Conservation (phyloP, 257 asterid genomes). For the Coffea canephora region DNA sequence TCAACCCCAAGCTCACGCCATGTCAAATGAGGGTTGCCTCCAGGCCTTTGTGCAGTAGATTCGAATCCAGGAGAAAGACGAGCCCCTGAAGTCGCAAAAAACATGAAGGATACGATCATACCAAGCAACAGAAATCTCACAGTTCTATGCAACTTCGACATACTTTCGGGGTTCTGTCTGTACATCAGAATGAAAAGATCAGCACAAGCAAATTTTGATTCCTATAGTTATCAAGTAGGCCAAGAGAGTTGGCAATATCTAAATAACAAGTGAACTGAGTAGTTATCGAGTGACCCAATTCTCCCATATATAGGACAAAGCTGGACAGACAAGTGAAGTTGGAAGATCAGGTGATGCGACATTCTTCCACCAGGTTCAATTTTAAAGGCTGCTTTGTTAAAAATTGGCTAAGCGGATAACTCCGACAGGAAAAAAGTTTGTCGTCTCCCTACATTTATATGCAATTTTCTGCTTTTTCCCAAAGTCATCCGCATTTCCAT, state of each 20-base stretch:
- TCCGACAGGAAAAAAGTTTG: constrained; percentile 17
- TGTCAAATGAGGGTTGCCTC: neutral
- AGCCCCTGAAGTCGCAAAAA: neutral
- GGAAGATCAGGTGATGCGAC: constrained; percentile 20
- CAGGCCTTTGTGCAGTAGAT: neutral
- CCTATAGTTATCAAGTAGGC: neutral
- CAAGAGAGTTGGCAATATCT: neutral
- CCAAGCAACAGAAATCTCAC: constrained; percentile 12
- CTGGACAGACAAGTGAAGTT: constrained; percentile 13
- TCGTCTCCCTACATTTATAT: constrained; percentile 9
- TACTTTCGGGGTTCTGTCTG: neutral
- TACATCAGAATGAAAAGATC: neutral
- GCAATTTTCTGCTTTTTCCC: constrained; percentile 9
- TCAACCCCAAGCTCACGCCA: constrained; percentile 34
- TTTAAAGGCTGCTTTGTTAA: neutral
- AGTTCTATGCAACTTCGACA: constrained; percentile 1
- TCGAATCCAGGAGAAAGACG: neutral
- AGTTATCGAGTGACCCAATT: neutral
- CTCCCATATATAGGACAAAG: neutral
- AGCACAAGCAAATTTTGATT: neutral
- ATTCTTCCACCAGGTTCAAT: neutral
- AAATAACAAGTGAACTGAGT: neutral
- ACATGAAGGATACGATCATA: constrained; percentile 10
- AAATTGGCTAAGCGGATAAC: constrained; percentile 24
- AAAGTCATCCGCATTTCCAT: neutral